Base-by-base conservation (phyloP, 768 basidiomycete species). In the Trametes meyenii region DNA sequence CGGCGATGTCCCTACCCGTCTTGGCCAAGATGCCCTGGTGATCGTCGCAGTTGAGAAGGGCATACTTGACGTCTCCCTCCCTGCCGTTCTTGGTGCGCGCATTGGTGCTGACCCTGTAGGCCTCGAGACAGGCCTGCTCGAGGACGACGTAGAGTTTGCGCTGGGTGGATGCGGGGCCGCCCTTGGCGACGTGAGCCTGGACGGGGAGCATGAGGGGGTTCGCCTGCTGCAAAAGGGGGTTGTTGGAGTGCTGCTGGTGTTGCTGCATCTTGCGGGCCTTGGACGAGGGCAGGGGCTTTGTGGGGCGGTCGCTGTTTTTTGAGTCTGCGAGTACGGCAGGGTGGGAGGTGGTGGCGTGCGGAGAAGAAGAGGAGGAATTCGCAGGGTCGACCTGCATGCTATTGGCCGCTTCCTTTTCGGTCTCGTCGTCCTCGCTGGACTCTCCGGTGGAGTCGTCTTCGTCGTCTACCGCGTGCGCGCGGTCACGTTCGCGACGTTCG, bases 21-120 rank as follows among this genome's bases (percentile, higher is more conserved):
- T 97, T 98, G 5, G 97, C 96, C 63, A 99, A 81, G 67, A 99
- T 97, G 57, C 96, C 96, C 74, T 99, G 97, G 76, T 98, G 97
- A 67, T 98, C 97, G 73, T 98, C 97, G 74, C 97, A 98, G 76
- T 99, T 99, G 66, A 99, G 76, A 60, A 99, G 78, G 10, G 95
- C 95, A 75, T 98, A 98, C 76, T 98, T 98, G 60, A 92, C 94
- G 61, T 96, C 95, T 33, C 79, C 79, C 69, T 79, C 85, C 73
- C 80, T 83, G 67, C 73, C 78, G 60, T 74, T 76, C 49, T 83
- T 83, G 54, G 82, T 79, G 49, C 85, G 81, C 19, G 70, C 76
- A 24, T 84, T 81, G 46, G 85, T 81, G 46, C 87, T 86, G 63
- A 97, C 83, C 61, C 91, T 85, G 78, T 98, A 98, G 3, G 94